These are phyloP conservation scores for Rosa hybrid DNA, from an alignment of 331 rosid genomes.

Conservation along the genomic window DNA sequence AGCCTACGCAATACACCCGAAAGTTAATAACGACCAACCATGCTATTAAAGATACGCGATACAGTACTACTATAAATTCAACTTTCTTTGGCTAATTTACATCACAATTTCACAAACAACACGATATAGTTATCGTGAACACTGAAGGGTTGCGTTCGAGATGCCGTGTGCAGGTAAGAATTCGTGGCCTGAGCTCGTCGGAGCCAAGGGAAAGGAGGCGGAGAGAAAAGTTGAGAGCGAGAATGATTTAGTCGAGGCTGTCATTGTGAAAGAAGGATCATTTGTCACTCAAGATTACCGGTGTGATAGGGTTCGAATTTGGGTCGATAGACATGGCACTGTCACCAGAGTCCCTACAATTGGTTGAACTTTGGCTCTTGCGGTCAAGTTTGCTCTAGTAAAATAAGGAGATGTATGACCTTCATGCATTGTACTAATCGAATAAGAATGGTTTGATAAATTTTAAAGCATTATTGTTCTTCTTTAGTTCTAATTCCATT, in stretches of 20 bases:
- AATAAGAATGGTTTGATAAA: neutral
- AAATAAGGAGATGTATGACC: conserved; percentile 11
- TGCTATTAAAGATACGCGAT: neutral
- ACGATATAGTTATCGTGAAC: too few species aligned
- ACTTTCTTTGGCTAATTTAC: too few species aligned
- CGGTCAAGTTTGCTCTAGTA: neutral
- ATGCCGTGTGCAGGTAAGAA: conserved; percentile 37
- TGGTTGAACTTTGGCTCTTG: conserved; percentile 21
- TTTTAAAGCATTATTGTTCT: too few species aligned
- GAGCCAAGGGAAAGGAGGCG: conserved; percentile 35
- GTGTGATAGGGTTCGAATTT: conserved; percentile 47
- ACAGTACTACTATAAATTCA: neutral
- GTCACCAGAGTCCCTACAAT: conserved; percentile 28
- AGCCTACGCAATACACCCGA: neutral
- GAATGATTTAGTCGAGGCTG: conserved; percentile 37
- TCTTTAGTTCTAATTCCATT: neutral
- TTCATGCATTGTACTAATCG: neutral
- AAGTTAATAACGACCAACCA: conserved; percentile 2
- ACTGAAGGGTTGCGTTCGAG: neutral
- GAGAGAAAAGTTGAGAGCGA: conserved; percentile 46
- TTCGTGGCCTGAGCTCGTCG: conserved; percentile 53
- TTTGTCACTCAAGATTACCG: conserved; percentile 15
- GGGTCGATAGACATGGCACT: conserved; percentile 35
- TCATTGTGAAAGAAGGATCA: conserved; percentile 30
- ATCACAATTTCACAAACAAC: neutral